Base-by-base conservation (phyloP, 2,329 filamentous ascomycete species). In the Metarhizium humberi region DNA sequence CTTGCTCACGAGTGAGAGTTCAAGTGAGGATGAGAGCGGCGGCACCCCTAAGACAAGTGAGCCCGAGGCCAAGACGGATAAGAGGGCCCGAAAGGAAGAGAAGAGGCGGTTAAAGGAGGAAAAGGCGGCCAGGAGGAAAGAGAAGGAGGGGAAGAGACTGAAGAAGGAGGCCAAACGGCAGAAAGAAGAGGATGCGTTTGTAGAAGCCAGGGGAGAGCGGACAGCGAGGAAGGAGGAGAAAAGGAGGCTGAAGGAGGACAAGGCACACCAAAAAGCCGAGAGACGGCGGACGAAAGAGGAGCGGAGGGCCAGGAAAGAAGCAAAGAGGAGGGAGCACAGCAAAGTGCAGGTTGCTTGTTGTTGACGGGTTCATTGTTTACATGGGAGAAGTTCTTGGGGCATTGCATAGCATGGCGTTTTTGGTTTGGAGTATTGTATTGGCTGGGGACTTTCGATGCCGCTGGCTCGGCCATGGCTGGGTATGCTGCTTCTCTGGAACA, bases 221-320 rank as follows among this genome's bases (percentile, higher is more conserved):
- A 67, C 66, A 60, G 67, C 64, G 51, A 68, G 66, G 47, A 70
- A 63, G 50, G 70, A 70, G 50, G 67, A 66, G 18, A 71, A 66
- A 60, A 59, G 59, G 53, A 60, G 63, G 59, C 58, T 61, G 7
- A 69, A 69, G 48, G 64, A 66, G 38, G 62, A 62, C 20, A 61
- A 64, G 10, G 62, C 59, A 3, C 50, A 53, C 30, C 59, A 58
- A 25, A 66, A 60, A 55, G 59, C 60, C 8, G 59, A 60, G 2
- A 54, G 43, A 29, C 61, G 59, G 2, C 55, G 42, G 34, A 62
- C 57, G 30, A 64, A 65, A 25, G 75, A 78, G 57, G 77, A 78
- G 55, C 80, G 75, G 50, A 68, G 71, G 48, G 73, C 68, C 14
- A 69, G 66, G 57, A 75, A 75, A 58, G 73, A 75, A 62, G 73